phyloP scores from a whole-genome alignment of 148 eudicot genomes.

The Oxyria digyna region DNA sequence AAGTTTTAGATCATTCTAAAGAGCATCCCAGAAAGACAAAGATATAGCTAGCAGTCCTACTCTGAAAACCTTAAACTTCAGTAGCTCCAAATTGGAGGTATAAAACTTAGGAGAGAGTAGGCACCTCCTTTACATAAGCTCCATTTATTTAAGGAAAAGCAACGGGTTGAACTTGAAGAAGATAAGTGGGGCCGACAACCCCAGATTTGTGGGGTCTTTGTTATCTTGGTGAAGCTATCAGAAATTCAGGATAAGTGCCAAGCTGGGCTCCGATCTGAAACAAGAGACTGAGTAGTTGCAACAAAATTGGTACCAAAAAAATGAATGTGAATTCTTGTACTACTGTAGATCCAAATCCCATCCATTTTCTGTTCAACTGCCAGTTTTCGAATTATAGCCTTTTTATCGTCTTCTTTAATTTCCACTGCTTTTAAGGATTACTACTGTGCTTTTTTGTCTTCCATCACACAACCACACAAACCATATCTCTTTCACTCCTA shows the following conservation, averaged over 20 bases:
- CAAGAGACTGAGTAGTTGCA: neutral
- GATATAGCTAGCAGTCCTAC: too few species aligned
- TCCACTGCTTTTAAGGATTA: neutral
- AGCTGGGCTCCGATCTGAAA: too few species aligned
- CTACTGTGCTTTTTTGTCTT: neutral
- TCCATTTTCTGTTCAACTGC: constrained; percentile 3
- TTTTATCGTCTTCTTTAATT: neutral
- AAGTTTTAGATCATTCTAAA: too few species aligned
- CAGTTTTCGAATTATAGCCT: neutral
- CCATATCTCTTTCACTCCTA: neutral
- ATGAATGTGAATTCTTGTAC: neutral
- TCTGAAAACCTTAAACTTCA: too few species aligned
- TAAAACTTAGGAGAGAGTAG: too few species aligned
- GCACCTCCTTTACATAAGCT: too few species aligned
- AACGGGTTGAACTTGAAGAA: neutral
- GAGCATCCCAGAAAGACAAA: too few species aligned
- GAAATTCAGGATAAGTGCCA: neutral
- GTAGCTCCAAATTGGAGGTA: too few species aligned
- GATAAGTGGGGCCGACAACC: neutral
- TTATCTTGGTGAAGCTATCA: neutral
- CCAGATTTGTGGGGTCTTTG: neutral
- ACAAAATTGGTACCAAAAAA: neutral
- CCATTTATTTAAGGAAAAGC: neutral
- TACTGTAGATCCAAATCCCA: neutral
- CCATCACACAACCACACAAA: neutral